Evolutionary conservation across 768 basidiomycete genomes (phyloP), one percentile per base, ranked within the genome.

Genomic region (Podaxis mareebaensis): DNA sequence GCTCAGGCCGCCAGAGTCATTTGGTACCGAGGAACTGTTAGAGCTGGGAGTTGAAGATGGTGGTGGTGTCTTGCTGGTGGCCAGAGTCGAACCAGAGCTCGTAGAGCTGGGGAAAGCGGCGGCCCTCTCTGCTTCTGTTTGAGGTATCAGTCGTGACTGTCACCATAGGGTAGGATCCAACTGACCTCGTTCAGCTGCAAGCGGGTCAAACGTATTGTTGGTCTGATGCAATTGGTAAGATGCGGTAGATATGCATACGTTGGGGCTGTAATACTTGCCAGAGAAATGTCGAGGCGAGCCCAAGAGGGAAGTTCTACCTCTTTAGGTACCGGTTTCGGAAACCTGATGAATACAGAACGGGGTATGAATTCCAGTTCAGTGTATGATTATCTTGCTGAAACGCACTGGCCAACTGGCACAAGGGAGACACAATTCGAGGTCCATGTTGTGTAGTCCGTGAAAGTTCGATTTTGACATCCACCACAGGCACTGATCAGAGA

Each of bases 401-500:
- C 57, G 22, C 22, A 58, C 51, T 56, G 49, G 49, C 61, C 56
- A 48, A 49, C 53, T 15, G 68, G 66, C 60, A 79, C 77, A 70
- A 67, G 74, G 70, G 55, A 51, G 15, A 65, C 39, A 66, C 81
- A 81, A 58, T 79, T 77, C 20, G 66, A 24, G 6, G 71, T 72
- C 80, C 78, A 82, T 30, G 72, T 70, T 55, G 63, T 71, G 74
- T 71, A 85, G 69, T 70, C 75, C 66, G 61, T 67, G 64, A 72
- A 82, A 0, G 68, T 71, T n/a, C 78, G 76, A 28, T 72, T 72
- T 70, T 90, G 88, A 67, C 88, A 90, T 33, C 74, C 75, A 30
- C 79, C 85, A 66, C 88, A 90, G 0, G 87, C 87, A 56, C 81
- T 83, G 28, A 89, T 72, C 58, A 83, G 60, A 11, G 79, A 82